A percentile compares a stretch with the other conserved stretches of the same genome.
These are phyloP conservation scores for Byssothecium circinans DNA, from an alignment of 2,329 filamentous ascomycete genomes.

Conservation along the genomic window DNA sequence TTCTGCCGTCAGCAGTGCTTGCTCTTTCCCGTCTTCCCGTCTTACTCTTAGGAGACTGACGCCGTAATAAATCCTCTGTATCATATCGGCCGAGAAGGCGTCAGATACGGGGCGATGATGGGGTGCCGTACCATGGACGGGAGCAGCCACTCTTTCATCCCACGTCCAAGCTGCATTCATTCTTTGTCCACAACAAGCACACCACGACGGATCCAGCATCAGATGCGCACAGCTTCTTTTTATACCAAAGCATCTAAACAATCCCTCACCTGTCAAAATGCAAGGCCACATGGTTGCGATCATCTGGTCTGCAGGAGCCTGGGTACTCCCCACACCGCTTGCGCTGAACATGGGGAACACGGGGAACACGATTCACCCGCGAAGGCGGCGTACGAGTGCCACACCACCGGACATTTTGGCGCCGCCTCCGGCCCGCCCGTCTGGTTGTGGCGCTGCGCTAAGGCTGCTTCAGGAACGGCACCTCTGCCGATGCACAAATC, in stretches of 20 bases:
- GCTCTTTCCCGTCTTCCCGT: conserved; percentile 4
- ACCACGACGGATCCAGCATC: neutral
- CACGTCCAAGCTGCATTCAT: neutral
- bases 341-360: conserved; percentile 30
- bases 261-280: no score
- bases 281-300: no score
- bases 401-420: conserved; percentile 39
- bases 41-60: neutral
- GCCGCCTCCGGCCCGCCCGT: conserved; percentile 30
- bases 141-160: conserved; percentile 2
- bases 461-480: conserved; percentile 25
- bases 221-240: neutral
- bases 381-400: conserved; percentile 39
- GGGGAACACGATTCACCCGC: conserved; percentile 32
- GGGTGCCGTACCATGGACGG: neutral
- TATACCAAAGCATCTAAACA: no score
- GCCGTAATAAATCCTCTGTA: conserved; percentile 2
- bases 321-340: conserved; percentile 22
- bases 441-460: conserved; percentile 32
- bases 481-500: conserved; percentile 34
- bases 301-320: neutral
- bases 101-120: neutral
- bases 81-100: neutral
- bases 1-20: conserved; percentile 3
- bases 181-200: neutral